Base-by-base conservation (phyloP, 208 protist genomes). In the Porcisia hertigi region DNA sequence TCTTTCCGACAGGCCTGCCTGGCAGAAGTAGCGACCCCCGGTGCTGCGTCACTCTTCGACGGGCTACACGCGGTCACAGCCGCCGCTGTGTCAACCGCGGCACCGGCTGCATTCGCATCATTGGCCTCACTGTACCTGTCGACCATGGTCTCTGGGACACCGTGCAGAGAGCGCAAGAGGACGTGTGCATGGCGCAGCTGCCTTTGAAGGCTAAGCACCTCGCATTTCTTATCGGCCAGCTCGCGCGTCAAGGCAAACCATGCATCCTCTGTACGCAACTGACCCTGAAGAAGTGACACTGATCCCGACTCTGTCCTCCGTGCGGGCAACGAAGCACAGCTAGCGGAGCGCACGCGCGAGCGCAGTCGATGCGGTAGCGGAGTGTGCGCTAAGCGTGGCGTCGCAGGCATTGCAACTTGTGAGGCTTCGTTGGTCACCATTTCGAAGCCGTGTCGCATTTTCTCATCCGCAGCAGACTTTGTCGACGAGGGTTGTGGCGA, bases 131-230 rank as follows among this genome's bases (percentile, higher is more conserved):
- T 65, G 8, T 55, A 49, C 9, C 30, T 71, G 3, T 70, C 73
- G 6, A 64, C 18, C 16, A 59, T 69, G 30, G 54, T 49, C 23
- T 60, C 67, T 3, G 75, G 43, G 1, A 81, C 57, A n/a, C 75
- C 75, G 69, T 85, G 76, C 18, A 85, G 58, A 54, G 69, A 69
- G 69, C 73, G 73, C 12, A 82, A 39, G 9, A 80, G 59, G 58
- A 79, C 82, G 47, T 83, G 76, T 39, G 84, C 63, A 16, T 62
- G 75, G 30, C 71, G 88, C 73, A 93, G 75, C 62, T 80, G 80
- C 53, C 76, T 75, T 49, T 88, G 81, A 49, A 93, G 82, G 16
- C 41, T 62, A 25, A 55, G 75, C 39, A 88, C 77, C 80, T 86
- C 71, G 18, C 58, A 65, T 34, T 82, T 80, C 55, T 76, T 82